phyloP scores from a whole-genome alignment of 148 eudicot species.

The Hydrangea macrophylla region DNA sequence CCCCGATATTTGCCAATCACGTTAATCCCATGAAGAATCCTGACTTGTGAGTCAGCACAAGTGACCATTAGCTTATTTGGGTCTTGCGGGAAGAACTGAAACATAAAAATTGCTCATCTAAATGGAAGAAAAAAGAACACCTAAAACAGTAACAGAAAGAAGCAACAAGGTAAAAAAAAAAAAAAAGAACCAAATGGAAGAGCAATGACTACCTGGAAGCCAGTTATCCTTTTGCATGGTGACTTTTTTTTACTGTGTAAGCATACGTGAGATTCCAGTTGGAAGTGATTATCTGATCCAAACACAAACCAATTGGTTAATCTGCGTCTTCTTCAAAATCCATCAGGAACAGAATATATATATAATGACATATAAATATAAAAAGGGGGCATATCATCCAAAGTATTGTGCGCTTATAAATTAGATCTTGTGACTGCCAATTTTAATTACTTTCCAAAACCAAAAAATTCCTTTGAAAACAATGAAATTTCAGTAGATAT shows the following conservation, averaged over 20 bases:
- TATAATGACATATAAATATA: no score
- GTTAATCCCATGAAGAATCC: conserved; percentile 64
- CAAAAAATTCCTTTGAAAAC: no score
- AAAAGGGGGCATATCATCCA: no score
- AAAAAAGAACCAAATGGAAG: conserved; percentile 19
- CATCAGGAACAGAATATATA: no score
- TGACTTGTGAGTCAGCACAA: conserved; percentile 82
- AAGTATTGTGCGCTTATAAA: no score
- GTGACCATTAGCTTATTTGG: conserved; percentile 80
- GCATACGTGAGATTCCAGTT: conserved; percentile 56
- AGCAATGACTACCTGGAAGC: conserved; percentile 64
- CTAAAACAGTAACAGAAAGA: background rate
- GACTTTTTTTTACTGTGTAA: conserved; percentile 70
- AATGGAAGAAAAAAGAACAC: conserved; percentile 16
- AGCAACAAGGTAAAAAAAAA: background rate
- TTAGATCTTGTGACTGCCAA: no score
- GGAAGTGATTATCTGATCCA: conserved; percentile 62
- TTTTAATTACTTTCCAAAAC: no score
- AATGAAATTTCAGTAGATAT: no score
- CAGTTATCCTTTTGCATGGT: conserved; percentile 74
- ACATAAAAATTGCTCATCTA: conserved; percentile 4
- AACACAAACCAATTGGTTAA: conserved; percentile 18
- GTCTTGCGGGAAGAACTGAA: conserved; percentile 84
- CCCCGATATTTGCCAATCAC: conserved; percentile 78
- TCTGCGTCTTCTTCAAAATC: background rate